phyloP scores from a whole-genome alignment of 345 rosid species.

The Zanthoxylum bungeanum region DNA sequence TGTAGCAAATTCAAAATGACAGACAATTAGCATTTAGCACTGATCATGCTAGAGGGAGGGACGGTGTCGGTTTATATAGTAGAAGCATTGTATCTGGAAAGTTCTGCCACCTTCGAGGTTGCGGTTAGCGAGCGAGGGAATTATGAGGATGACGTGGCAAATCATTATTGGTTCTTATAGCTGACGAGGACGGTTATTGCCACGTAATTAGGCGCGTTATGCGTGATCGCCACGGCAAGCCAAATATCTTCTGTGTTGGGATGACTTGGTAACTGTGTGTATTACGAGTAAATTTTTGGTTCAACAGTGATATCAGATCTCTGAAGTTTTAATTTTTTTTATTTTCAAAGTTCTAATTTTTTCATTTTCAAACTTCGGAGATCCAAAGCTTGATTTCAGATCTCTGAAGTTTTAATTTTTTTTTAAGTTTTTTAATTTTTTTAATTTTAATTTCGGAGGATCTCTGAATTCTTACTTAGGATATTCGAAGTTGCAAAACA shows the following conservation, averaged over 20 bases:
- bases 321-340: too few species aligned
- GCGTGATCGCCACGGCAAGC: not conserved
- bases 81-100: conserved; percentile 29
- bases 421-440: too few species aligned
- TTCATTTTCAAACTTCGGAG: too few species aligned
- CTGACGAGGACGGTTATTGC: conserved; percentile 12
- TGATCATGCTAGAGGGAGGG: fast-evolving
- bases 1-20: not conserved
- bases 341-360: too few species aligned
- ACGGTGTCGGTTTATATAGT: conserved; percentile 4
- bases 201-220: not conserved
- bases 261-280: not conserved
- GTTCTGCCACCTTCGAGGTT: conserved; percentile 22
- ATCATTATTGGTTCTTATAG: not conserved
- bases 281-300: too few species aligned
- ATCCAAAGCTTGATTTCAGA: too few species aligned
- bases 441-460: too few species aligned
- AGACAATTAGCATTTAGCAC: too few species aligned
- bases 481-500: too few species aligned
- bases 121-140: not conserved
- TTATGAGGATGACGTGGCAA: conserved; percentile 10
- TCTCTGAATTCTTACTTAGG: too few species aligned
- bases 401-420: too few species aligned
- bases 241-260: not conserved
- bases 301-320: too few species aligned